phyloP scores from a whole-genome alignment of 441 rosid genomes.

The Capsella rubella region DNA sequence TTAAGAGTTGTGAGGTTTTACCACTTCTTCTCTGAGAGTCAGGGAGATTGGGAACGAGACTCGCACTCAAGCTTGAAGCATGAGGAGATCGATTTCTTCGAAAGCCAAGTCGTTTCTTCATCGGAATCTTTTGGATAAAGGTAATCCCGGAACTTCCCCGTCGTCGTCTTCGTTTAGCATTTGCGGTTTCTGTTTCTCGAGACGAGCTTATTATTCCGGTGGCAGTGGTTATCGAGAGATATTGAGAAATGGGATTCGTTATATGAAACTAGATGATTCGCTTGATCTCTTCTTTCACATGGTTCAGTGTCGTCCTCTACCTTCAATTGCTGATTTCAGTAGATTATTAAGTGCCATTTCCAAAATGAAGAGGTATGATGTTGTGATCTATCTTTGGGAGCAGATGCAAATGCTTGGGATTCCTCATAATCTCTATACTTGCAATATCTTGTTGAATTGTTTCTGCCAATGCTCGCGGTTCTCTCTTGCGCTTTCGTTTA shows the following conservation, averaged over 20 bases:
- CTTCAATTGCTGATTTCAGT: conserved; percentile 41
- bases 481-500: conserved; percentile 37
- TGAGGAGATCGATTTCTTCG: conserved; percentile 40
- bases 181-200: conserved; percentile 28
- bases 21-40: conserved; percentile 18
- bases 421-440: conserved; percentile 38
- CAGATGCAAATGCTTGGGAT: conserved; percentile 35
- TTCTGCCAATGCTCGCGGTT: conserved; percentile 33
- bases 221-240: conserved; percentile 23
- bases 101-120: conserved; percentile 36
- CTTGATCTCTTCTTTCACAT: conserved; percentile 42
- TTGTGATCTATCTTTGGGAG: conserved; percentile 40
- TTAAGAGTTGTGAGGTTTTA: conserved; percentile 2
- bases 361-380: conserved; percentile 32
- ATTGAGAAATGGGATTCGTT: conserved; percentile 29
- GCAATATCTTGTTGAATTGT: conserved; percentile 39
- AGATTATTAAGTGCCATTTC: conserved; percentile 33
- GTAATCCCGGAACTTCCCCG: conserved; percentile 20
- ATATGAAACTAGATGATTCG: conserved; percentile 40
- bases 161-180: conserved; percentile 19
- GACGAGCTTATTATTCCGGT: conserved; percentile 32
- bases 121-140: conserved; percentile 28
- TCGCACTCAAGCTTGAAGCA: conserved; percentile 14
- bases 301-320: conserved; percentile 37
- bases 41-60: conserved; percentile 26